Conservation (phyloP, 805 yeast genomes). For the Saturnispora besseyi region DNA sequence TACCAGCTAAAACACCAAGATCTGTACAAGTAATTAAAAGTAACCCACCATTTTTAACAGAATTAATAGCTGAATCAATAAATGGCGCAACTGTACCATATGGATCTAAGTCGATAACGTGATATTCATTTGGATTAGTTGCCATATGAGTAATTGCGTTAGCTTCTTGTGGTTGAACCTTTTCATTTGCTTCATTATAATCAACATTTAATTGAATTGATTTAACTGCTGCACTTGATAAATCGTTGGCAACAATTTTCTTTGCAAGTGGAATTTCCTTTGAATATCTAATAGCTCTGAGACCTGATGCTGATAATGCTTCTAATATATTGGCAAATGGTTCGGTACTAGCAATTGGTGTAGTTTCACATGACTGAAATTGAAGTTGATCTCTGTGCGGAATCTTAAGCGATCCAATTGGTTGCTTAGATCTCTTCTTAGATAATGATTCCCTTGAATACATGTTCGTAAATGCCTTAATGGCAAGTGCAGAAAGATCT, state of each 20-base stretch:
- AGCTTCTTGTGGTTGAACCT: conserved; percentile 63
- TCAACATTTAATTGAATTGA: conserved; percentile 65
- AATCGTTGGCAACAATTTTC: conserved; percentile 80
- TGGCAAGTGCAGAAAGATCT: conserved; percentile 77
- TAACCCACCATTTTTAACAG: conserved; percentile 76
- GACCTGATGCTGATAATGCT: conserved; percentile 91
- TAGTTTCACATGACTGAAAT: conserved; percentile 12
- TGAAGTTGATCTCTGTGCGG: conserved; percentile 13
- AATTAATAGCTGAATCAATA: conserved; percentile 81
- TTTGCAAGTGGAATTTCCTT: conserved; percentile 76
- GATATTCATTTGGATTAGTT: conserved; percentile 44
- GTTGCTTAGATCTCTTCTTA: conserved; percentile 21
- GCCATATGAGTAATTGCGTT: conserved; percentile 89
- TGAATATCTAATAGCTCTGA: conserved; percentile 88
- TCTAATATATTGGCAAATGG: conserved; percentile 69
- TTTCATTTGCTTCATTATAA: conserved; percentile 49
- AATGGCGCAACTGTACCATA: conserved; percentile 97
- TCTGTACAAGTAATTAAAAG: conserved; percentile 93
- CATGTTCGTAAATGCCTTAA: conserved; percentile 75
- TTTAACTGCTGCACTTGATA: conserved; percentile 76
- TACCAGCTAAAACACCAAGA: conserved; percentile 90
- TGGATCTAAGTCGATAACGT: conserved; percentile 91
- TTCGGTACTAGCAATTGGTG: conserved; percentile 9
- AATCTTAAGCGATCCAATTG: conserved; percentile 13
- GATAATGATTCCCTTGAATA: conserved; percentile 34